Evolutionary conservation across 768 basidiomycete species (phyloP).

Genomic region (Tricholoma terreum): DNA sequence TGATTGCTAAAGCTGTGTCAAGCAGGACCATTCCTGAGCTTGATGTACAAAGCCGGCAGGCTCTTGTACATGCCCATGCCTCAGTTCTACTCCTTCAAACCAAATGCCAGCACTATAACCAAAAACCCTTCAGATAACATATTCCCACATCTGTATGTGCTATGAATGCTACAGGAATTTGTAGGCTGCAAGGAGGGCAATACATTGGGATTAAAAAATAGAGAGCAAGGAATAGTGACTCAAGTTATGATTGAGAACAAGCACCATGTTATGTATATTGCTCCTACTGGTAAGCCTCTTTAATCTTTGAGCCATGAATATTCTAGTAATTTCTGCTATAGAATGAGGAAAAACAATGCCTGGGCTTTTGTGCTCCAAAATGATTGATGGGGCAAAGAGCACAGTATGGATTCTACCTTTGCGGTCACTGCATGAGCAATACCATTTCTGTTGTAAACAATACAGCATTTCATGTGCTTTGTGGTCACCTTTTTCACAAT

Average conservation of each 20-base stretch:
- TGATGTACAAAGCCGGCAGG: too few species aligned
- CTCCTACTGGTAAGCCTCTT: constrained; percentile 4
- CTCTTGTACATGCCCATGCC: too few species aligned
- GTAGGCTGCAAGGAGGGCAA: too few species aligned
- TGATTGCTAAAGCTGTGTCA: not conserved
- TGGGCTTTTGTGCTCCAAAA: not conserved
- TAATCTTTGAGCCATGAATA: not conserved
- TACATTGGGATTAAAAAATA: not conserved
- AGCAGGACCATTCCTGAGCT: not conserved
- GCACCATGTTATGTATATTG: constrained; percentile 6
- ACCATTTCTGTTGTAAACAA: not conserved
- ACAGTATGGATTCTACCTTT: constrained; percentile 15
- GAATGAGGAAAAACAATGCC: constrained; percentile 16
- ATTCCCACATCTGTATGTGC: too few species aligned
- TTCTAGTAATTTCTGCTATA: not conserved
- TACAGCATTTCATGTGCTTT: constrained; percentile 2
- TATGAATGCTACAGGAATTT: too few species aligned
- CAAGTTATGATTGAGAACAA: constrained; percentile 3
- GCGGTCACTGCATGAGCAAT: constrained; percentile 15
- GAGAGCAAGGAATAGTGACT: not conserved
- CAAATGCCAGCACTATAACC: too few species aligned
- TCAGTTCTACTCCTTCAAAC: too few species aligned
- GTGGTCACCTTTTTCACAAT: constrained; percentile 4
- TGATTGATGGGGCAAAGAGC: constrained; percentile 6
- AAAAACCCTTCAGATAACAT: not conserved